These are phyloP conservation scores for Phytopythium aichiense DNA, from an alignment of 352 stramenopile genomes.

Conservation along the genomic window DNA sequence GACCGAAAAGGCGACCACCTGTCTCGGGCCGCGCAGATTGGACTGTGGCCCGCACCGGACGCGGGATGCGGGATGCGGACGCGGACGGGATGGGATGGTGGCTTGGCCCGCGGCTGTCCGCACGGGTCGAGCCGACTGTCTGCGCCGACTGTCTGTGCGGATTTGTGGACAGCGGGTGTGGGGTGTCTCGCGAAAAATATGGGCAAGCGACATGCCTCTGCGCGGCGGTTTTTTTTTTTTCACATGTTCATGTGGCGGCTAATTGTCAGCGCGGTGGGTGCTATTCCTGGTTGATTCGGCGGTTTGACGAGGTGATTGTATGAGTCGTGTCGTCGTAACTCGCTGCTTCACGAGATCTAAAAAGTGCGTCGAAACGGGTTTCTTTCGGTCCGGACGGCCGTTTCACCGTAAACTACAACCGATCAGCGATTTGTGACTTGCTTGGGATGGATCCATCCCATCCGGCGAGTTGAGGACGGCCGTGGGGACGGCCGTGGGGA, in stretches of 20 bases:
- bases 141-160: constrained; percentile 1
- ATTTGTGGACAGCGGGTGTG: neutral
- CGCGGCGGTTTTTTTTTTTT: no score
- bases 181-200: neutral
- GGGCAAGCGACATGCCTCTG: no score
- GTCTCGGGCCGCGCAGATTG: neutral
- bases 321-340: no score
- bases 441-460: neutral
- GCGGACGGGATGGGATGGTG: neutral
- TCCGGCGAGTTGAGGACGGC: neutral
- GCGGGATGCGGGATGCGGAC: no score
- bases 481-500: neutral
- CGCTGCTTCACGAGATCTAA: no score
- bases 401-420: neutral
- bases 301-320: no score
- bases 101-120: neutral
- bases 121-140: neutral
- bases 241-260: no score
- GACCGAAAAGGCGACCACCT: neutral
- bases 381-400: no score
- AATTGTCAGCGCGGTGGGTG: no score
- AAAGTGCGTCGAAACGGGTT: no score
- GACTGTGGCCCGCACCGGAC: neutral
- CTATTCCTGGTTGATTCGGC: no score
- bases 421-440: neutral